phyloP scores from a whole-genome alignment of 352 stramenopile species.

The Labyrinthula sp. region DNA sequence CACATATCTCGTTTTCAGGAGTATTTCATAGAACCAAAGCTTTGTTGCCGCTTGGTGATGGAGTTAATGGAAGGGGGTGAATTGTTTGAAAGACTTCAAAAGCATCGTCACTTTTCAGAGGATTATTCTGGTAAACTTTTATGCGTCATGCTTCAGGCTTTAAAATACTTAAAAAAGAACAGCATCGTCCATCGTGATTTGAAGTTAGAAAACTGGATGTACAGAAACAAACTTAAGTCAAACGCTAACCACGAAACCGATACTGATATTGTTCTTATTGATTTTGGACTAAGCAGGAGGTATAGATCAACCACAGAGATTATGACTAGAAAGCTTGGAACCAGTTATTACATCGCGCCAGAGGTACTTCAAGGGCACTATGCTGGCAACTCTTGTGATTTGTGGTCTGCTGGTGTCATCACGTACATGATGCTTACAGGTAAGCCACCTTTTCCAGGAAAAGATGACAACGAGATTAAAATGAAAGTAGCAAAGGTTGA shows the following conservation, averaged over 20 bases:
- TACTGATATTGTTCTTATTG: constrained; percentile 38
- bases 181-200: constrained; percentile 46
- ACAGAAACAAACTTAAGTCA: constrained; percentile 28
- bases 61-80: constrained; percentile 16
- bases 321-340: constrained; percentile 42
- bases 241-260: too few relatives aligned
- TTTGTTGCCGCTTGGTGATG: constrained; percentile 18
- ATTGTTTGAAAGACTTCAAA: constrained; percentile 6
- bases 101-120: constrained; percentile 3
- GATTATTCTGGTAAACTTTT: constrained; percentile 3
- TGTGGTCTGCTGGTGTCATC: constrained; percentile 78
- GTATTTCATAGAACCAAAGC: constrained; percentile 3
- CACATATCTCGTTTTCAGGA: constrained; percentile 17
- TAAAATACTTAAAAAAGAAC: constrained; percentile 37
- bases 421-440: constrained; percentile 74
- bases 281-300: constrained; percentile 44
- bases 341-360: constrained; percentile 67
- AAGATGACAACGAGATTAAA: constrained; percentile 46
- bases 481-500: too few relatives aligned
- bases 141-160: constrained; percentile 29
- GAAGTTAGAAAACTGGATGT: constrained; percentile 43
- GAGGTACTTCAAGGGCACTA: constrained; percentile 77
- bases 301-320: constrained; percentile 31
- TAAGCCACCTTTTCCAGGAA: constrained; percentile 80
- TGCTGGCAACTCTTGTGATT: constrained; percentile 56